These are phyloP conservation scores for Fusarium camptoceras DNA, from an alignment of 2,329 filamentous ascomycete genomes.

Conservation along the genomic window DNA sequence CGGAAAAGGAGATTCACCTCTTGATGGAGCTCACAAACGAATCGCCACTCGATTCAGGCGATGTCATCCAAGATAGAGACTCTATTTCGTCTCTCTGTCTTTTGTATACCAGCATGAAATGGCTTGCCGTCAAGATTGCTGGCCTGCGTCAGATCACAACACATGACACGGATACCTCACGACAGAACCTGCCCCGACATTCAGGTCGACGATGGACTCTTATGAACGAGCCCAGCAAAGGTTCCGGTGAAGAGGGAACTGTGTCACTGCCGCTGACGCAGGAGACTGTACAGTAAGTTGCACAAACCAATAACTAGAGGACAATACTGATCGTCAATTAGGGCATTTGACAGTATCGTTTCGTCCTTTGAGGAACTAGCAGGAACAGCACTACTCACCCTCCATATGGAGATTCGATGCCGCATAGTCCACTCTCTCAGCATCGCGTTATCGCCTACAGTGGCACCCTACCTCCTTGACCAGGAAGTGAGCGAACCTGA, in stretches of 20 bases:
- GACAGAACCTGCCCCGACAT: conserved; percentile 63
- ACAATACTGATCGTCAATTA: conserved; percentile 51
- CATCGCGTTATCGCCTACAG: conserved; percentile 70
- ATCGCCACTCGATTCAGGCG: conserved; percentile 75
- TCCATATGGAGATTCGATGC: conserved; percentile 90
- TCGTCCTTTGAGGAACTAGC: conserved; percentile 85
- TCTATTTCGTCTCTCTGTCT: conserved; percentile 86
- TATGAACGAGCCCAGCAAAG: conserved; percentile 71
- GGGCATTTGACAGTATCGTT: conserved; percentile 88
- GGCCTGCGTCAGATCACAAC: conserved; percentile 84
- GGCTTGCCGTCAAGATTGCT: conserved; percentile 87
- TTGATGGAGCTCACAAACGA: conserved; percentile 70
- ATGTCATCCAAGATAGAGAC: conserved; percentile 91
- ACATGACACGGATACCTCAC: conserved; percentile 74
- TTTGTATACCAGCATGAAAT: conserved; percentile 97
- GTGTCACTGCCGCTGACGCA: conserved; percentile 89
- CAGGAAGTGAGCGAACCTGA: conserved; percentile 82
- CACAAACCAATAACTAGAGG: neutral
- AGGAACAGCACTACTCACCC: conserved; percentile 80
- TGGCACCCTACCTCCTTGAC: conserved; percentile 72
- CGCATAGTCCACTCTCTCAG: conserved; percentile 84
- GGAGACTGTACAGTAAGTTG: conserved; percentile 80
- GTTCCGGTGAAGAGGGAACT: conserved; percentile 70
- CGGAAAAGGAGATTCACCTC: conserved; percentile 71
- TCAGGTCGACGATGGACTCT: conserved; percentile 86